Conservation (phyloP, 768 basidiomycete species). For the Amanita inopinata region DNA sequence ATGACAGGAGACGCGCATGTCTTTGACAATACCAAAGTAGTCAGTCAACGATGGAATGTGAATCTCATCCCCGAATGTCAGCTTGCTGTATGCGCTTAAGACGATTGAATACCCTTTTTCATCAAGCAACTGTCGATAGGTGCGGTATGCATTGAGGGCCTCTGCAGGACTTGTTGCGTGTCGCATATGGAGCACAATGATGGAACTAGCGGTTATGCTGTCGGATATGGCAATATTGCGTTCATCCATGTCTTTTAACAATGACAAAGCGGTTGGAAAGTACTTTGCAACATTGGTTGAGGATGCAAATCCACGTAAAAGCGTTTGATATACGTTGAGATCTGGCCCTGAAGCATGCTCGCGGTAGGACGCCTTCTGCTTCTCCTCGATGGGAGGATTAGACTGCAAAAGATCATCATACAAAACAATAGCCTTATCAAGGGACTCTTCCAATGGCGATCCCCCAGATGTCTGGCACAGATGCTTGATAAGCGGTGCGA, state of each 20-base stretch:
- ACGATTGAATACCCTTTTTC: constrained; percentile 54
- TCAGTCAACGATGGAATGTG: constrained; percentile 36
- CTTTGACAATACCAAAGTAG: constrained; percentile 69
- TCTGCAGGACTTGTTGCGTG: constrained; percentile 41
- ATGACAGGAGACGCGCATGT: constrained; percentile 66
- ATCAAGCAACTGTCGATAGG: constrained; percentile 34
- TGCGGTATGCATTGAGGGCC: constrained; percentile 55
- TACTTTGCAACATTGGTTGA: constrained; percentile 38
- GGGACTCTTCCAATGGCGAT: constrained; percentile 26
- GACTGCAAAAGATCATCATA: constrained; percentile 36
- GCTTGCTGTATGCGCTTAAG: constrained; percentile 50
- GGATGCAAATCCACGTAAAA: constrained; percentile 39
- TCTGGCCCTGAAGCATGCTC: constrained; percentile 36
- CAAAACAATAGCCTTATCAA: constrained; percentile 46
- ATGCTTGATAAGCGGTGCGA: constrained; percentile 43
- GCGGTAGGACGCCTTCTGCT: constrained; percentile 15
- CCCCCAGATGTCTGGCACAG: constrained; percentile 33
- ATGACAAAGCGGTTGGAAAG: constrained; percentile 32
- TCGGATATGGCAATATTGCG: constrained; percentile 36
- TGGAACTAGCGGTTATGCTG: constrained; percentile 35
- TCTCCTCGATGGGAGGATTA: constrained; percentile 16
- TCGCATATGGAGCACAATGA: constrained; percentile 61
- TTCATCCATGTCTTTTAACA: constrained; percentile 59
- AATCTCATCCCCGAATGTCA: constrained; percentile 38
- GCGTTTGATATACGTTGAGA: constrained; percentile 41